Percentiles rank a stretch among this genome's conserved stretches.
These are phyloP conservation scores for Mediolabrus comicus DNA, from an alignment of 108 stramenopile species.

Conservation along the genomic window DNA sequence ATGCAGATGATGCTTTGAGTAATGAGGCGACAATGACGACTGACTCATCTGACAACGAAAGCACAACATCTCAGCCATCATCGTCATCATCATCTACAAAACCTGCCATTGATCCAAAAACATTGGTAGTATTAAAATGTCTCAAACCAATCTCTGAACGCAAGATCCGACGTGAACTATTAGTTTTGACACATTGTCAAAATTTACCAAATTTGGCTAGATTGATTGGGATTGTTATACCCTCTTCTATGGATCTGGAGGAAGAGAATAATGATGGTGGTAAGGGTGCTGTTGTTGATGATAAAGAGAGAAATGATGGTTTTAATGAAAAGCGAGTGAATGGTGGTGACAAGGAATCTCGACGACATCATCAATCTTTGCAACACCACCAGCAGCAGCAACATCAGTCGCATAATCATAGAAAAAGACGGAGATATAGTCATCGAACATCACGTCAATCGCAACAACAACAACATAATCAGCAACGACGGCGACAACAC, in stretches of 20 bases:
- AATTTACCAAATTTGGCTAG: constrained; percentile 72
- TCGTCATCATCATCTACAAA: neutral
- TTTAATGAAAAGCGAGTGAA: neutral
- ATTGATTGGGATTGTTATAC: constrained; percentile 52
- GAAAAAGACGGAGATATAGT: constrained; percentile 1
- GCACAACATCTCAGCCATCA: neutral
- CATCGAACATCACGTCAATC: neutral
- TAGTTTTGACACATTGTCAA: constrained; percentile 66
- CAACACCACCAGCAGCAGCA: constrained; percentile 1
- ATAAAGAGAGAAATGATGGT: neutral
- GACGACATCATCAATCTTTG: neutral
- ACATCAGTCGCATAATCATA: neutral
- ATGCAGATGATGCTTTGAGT: neutral
- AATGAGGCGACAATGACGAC: constrained; percentile 7
- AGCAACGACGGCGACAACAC: neutral
- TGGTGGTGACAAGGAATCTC: too few relatives aligned
- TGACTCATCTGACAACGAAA: neutral
- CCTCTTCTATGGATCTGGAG: constrained; percentile 22
- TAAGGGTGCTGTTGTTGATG: neutral
- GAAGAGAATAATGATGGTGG: constrained; percentile 1
- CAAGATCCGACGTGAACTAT: constrained; percentile 80
- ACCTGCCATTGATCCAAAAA: neutral
- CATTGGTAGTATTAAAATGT: constrained; percentile 70
- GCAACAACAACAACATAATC: neutral
- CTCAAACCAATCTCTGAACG: constrained; percentile 84